These are phyloP conservation scores for Psilocybe sp. DNA, from an alignment of 768 basidiomycete species.

Conservation along the genomic window DNA sequence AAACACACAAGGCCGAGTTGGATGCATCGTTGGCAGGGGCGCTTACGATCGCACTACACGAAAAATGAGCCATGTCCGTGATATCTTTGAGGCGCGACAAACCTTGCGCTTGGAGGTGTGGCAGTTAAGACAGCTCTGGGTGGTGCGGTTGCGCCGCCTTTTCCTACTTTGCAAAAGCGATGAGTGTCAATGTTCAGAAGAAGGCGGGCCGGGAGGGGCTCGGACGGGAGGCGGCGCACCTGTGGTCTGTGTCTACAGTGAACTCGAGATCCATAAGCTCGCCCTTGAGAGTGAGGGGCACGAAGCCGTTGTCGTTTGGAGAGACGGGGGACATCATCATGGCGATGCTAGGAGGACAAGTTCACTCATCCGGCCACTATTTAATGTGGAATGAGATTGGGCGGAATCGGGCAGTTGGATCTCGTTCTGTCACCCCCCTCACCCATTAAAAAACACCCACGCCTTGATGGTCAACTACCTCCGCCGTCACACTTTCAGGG, in stretches of 20 bases:
- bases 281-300: constrained; percentile 66
- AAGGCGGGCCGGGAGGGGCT: constrained; percentile 33
- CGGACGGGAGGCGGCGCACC: constrained; percentile 33
- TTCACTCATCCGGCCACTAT: constrained; percentile 49
- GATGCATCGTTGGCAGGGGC: constrained; percentile 89
- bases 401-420: too few relatives aligned
- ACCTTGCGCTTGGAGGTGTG: constrained; percentile 95
- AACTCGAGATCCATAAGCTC: constrained; percentile 80
- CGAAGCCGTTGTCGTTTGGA: constrained; percentile 42
- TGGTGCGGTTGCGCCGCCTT: constrained; percentile 87
- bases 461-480: too few relatives aligned
- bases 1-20: constrained; percentile 74
- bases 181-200: constrained; percentile 42
- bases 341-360: constrained; percentile 43
- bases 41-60: constrained; percentile 81
- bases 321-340: constrained; percentile 56
- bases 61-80: constrained; percentile 13
- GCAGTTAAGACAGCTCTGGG: constrained; percentile 85
- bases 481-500: too few relatives aligned
- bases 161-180: constrained; percentile 57
- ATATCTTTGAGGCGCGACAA: constrained; percentile 16
- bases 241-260: constrained; percentile 67
- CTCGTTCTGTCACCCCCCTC: too few relatives aligned
- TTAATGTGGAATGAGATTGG: constrained; percentile 37
- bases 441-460: too few relatives aligned